Base-by-base conservation (phyloP, 805 yeast genomes). In the Sugiyamaella floridensis region DNA sequence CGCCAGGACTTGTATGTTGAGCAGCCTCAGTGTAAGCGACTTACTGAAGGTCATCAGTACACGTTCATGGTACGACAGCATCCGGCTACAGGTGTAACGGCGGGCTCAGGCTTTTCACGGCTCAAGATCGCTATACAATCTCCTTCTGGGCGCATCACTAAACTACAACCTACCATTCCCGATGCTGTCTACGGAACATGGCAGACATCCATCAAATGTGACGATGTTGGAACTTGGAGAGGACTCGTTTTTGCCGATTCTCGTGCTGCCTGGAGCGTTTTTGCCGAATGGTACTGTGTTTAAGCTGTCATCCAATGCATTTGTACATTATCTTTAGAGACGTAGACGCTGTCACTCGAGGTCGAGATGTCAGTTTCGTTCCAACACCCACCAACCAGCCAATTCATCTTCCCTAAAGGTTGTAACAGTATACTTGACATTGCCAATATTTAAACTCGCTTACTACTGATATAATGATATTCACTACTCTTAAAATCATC, bases 201-300 rank as follows among this genome's bases (percentile, higher is more conserved):
- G 81, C 83, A 78, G 55, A 65, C 78, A n/a, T 72, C 76, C 43
- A 71, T 85, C 20, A 77, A 78, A 53, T 74, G 88, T 52, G 77
- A 76, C 55, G 97, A 90, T 64, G 66, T 70, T 1, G 99, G 99
- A 1, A 66, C 76, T 15, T 93, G 96, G 88, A 77, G 90, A 53
- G 92, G 89, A 1, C 76, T 90, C 46, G 88, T 88, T 0, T 79
- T 85, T 41, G 84, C 88, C 9, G 92, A 88, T 57, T 79, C 82
- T 42, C 87, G 86, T 3, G 76, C 76, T 51, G 83, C 89, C 50
- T 87, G 96, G 88, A 85, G 89, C 61, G 88, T 86, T 2, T 89
- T 87, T 69, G 89, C 95, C 12, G 96, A 89, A 67, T 92, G 99
- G 99, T 72, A 73, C 32, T 85, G 92, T 67, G 66, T 71, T 16